Conservation (phyloP, 495 filamentous ascomycete species). For the Neurospora intermedia region DNA sequence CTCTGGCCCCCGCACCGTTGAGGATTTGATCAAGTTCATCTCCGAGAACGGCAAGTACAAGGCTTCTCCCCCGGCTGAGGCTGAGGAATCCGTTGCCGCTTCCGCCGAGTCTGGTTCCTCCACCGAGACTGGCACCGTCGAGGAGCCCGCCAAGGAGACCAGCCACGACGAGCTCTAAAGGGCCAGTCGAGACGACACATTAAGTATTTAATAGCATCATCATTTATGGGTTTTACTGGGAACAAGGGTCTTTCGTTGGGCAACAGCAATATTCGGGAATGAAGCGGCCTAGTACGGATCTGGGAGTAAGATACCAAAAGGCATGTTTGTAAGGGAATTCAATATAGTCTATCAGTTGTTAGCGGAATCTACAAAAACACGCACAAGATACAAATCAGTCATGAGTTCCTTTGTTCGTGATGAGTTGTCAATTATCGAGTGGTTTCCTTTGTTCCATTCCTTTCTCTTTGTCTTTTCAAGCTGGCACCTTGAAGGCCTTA, state of each 20-base stretch:
- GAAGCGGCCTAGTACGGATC: conserved; percentile 4
- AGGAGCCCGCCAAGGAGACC: conserved; percentile 33
- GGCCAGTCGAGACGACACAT: background rate
- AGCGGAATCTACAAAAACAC: background rate
- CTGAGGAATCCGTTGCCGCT: conserved; percentile 44
- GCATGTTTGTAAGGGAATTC: conserved; percentile 1
- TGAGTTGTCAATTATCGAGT: background rate
- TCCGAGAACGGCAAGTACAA: conserved; percentile 90
- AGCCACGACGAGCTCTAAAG: conserved; percentile 59
- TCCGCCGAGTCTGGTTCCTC: conserved; percentile 39
- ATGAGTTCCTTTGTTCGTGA: background rate
- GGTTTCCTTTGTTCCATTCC: background rate
- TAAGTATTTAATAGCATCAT: background rate
- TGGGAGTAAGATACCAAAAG: conserved; percentile 22
- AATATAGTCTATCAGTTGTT: background rate
- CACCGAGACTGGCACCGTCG: conserved; percentile 8
- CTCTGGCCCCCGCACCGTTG: conserved; percentile 76
- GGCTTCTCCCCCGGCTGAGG: conserved; percentile 44
- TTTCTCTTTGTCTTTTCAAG: background rate
- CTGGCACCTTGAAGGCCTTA: background rate
- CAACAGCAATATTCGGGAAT: conserved; percentile 5
- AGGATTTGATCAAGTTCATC: conserved; percentile 90
- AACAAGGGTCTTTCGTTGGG: background rate
- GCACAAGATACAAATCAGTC: background rate
- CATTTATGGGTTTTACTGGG: background rate